Evolutionary conservation across 495 filamentous ascomycete species (phyloP), one percentile per base, ranked within the genome.

Genomic region (Xylaria cubensis): DNA sequence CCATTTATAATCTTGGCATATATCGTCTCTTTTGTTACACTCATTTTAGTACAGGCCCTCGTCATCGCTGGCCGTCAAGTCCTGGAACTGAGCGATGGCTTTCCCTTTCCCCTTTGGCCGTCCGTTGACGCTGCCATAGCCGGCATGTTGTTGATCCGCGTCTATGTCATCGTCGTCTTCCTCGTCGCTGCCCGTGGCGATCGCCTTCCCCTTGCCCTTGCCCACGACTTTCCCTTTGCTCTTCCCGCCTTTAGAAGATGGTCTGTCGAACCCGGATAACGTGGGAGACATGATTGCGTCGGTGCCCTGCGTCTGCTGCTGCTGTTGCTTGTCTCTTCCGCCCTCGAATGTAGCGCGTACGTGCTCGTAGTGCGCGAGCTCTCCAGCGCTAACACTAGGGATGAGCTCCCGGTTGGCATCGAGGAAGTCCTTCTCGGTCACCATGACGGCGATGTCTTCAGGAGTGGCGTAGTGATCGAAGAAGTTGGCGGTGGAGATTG

Each of bases 341-440:
- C 82, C 82, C 82, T 99, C 95, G 77, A 99, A 99, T 26, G 87
- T 86, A 42, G 86, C 89, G 21, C 96, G 86, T 17, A 99, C 97
- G 0, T 86, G 86, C 76, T 97, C 91, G 74, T 98, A 99, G 78
- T 99, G 97, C 71, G 91, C 90, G 3, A 99, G 85, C 83, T 99
- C 96, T 74, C 97, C 94, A 41, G 91, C 91, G 80, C 94, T 97
- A 56, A 99, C 97, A 81, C 90, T 93, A 19, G 94, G 94, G n/a
- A 98, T 90, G 55, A 99, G 87, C 79, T 99, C 97, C 44, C 82
- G 81, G 69, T 93, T 90, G 0, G 96, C 96, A 51, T 88, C 86
- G 9, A 89, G 73, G 79, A 99, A 99, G 80, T 99, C 96, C 42
- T 92, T 87, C 77, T 97, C 94, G 3, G 88, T 92, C 21, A 99